Evolutionary conservation across 2,329 filamentous ascomycete genomes (phyloP), one percentile per base, ranked within the genome.

Genomic region (Leptographium wingfieldii): DNA sequence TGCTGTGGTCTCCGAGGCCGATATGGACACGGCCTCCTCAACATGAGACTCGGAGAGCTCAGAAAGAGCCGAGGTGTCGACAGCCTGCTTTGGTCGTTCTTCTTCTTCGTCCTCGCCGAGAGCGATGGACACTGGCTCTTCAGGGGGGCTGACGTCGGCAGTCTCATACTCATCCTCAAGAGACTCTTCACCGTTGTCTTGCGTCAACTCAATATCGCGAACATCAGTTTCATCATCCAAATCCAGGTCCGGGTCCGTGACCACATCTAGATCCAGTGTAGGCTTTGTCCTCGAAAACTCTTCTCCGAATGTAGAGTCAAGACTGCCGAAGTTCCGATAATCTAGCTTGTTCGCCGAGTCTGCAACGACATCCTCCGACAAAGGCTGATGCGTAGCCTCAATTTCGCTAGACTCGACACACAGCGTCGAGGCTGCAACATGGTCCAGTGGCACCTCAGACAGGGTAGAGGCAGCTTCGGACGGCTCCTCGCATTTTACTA

Each of bases 231-330:
- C 57, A 1, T 59, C 57, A 3, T 59, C 57, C 35, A 57, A 51
- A 27, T 38, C 38, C 29, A 57, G 22, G 12, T 35, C 48, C 3
- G 12, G 10, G 22, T 51, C 48, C 2, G 10, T 27, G 11, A 14
- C 25, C 25, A 29, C 3, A 4, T 62, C 60, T 38, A 59, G 55
- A n/a, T 51, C 51, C 33, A 60, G 33, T 7, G 19, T 19, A 1
- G 58, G 58, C 52, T 62, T 62, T 6, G 55, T 62, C 46, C 31
- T 27, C 27, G 58, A 58, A 48, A 61, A 61, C 16, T 27, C 60
- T 11, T 59, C 58, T n/a, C 56, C 53, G 31, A 59, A 59, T 1
- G 29, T 40, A 19, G 33, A 57, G 11, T 33, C 14, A 22, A 16
- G 12, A 5, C 2, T n/a, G 7, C 40, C 43, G 25, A 25, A 12